Base-by-base conservation (phyloP, 371 early-diverging fungal species). In the Mortierella sp. region DNA sequence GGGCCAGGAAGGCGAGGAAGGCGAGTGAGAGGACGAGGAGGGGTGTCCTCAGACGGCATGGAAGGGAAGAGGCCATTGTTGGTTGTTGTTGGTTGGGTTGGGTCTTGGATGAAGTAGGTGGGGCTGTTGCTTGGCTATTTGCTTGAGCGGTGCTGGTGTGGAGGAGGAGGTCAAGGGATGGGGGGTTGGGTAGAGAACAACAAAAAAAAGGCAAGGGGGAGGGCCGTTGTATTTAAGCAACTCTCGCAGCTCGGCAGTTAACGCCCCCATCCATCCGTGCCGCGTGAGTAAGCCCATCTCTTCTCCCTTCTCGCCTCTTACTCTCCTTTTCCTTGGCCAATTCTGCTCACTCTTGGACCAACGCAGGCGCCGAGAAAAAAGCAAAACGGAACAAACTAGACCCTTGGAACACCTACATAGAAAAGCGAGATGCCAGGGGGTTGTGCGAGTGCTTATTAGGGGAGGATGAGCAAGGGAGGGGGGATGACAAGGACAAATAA, bases 361-460 rank as follows among this genome's bases (percentile, higher is more conserved):
- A 14, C 10, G 1, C 40, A 5, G 19, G 16, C 0, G 5, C 5
- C 34, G 8, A 4, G 21, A 64, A 31, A 5, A 21, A 64, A 16
- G 21, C 61, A 34, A 31, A 34, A 64, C 67, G 54, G 61, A 61
- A 61, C 28, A 57, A 61, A 5, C 61, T 19, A 61, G 31, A 31
- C 61, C 34, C 61, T 59, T 31, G 19, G 31, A 34, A 5, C 1
- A 34, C 5, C 34, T 24, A 37, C 19, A 24, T 21, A 34, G 9
- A 64, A 37, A 64, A 37, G 57, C 9, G 24, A 24, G 67, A 64
- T 64, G 67, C 67, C 24, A 64, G 67, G 67, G 40, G 67, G 8
- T 28, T 50, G 43, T 40, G 43, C 6, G 19, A 3, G 40, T 37
- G 67, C 21, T 64, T 37, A 37, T 2, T 16, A 64, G 67, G 34